Percentiles rank a stretch among this genome's conserved stretches.
Conservation (phyloP, 2,329 filamentous ascomycete genomes). For the Daldinia eschscholtzii region DNA sequence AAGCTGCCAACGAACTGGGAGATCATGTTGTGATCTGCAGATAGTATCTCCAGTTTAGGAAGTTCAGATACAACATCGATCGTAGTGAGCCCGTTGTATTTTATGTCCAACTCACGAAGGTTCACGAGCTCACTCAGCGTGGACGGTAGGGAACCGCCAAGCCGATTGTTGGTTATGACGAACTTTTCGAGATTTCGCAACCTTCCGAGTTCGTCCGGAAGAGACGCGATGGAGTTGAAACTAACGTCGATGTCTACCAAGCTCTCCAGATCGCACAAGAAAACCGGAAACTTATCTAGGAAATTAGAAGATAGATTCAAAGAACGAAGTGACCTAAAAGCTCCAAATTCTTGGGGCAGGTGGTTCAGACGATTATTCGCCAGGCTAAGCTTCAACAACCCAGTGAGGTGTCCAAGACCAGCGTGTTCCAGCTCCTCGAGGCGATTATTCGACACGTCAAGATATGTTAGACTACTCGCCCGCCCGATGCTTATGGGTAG, state of each 20-base stretch:
- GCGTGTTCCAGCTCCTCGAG: constrained; percentile 89
- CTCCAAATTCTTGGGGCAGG: constrained; percentile 84
- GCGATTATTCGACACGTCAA: constrained; percentile 95
- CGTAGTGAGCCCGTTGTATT: constrained; percentile 89
- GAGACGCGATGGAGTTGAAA: constrained; percentile 87
- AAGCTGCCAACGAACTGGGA: constrained; percentile 94
- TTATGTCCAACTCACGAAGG: constrained; percentile 91
- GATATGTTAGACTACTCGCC: constrained; percentile 83
- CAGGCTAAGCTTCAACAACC: constrained; percentile 88
- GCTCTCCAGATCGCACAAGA: constrained; percentile 83
- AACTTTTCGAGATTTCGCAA: constrained; percentile 86
- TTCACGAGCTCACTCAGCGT: constrained; percentile 80
- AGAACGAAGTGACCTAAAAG: constrained; percentile 82
- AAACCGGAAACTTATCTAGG: constrained; percentile 84
- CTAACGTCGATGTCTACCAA: constrained; percentile 95
- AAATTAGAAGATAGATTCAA: constrained; percentile 96
- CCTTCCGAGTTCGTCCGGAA: constrained; percentile 83
- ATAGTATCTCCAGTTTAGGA: constrained; percentile 87
- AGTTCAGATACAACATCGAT: constrained; percentile 89
- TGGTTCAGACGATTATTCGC: constrained; percentile 90
- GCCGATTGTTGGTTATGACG: constrained; percentile 94
- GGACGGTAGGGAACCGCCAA: constrained; percentile 79
- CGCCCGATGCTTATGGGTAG: constrained; percentile 86
- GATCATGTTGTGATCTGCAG: constrained; percentile 92
- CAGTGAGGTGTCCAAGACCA: constrained; percentile 79